Percentiles rank a stretch among this genome's conserved stretches.
Conservation (phyloP, 2,329 filamentous ascomycete species). For the Pestalotiopsis sp. region DNA sequence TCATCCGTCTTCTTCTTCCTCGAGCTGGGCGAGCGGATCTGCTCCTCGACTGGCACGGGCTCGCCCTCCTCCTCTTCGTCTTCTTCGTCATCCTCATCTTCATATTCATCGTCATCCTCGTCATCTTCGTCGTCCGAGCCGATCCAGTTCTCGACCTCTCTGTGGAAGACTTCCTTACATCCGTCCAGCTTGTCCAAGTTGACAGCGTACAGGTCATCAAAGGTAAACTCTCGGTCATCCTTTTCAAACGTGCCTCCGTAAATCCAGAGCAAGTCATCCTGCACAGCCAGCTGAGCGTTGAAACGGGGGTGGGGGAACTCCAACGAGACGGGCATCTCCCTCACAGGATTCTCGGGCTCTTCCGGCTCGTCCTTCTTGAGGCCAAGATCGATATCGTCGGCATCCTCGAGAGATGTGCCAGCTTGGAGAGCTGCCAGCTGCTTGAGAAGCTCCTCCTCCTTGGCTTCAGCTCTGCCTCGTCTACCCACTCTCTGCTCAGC, state of each 20-base stretch:
- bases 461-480: slow-evolving; percentile 79
- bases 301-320: slow-evolving; percentile 91
- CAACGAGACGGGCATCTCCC: slow-evolving; percentile 69
- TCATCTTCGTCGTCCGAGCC: slow-evolving; percentile 54
- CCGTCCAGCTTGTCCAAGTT: slow-evolving; percentile 95
- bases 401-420: slow-evolving; percentile 64
- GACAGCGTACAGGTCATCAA: slow-evolving; percentile 91
- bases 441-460: slow-evolving; percentile 86
- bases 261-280: slow-evolving; percentile 90
- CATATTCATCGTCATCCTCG: slow-evolving; percentile 63
- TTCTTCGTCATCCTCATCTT: slow-evolving; percentile 56
- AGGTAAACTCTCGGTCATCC: slow-evolving; percentile 91
- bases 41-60: slow-evolving; percentile 51
- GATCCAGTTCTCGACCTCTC: slow-evolving; percentile 83
- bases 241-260: slow-evolving; percentile 96
- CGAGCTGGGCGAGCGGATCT: slow-evolving; percentile 54
- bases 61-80: slow-evolving; percentile 50
- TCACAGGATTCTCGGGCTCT: slow-evolving; percentile 59
- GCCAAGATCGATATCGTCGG: slow-evolving; percentile 45
- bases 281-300: slow-evolving; percentile 87
- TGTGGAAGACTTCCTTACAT: slow-evolving; percentile 86
- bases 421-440: slow-evolving; percentile 86
- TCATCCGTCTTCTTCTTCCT: slow-evolving; percentile 56
- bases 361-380: slow-evolving; percentile 53
- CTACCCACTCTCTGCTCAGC: slow-evolving; percentile 62